A percentile compares a stretch with the other conserved stretches of the same genome.
These are phyloP conservation scores for Diaporthe nobilis DNA, from an alignment of 2,329 filamentous ascomycete genomes.

Conservation along the genomic window DNA sequence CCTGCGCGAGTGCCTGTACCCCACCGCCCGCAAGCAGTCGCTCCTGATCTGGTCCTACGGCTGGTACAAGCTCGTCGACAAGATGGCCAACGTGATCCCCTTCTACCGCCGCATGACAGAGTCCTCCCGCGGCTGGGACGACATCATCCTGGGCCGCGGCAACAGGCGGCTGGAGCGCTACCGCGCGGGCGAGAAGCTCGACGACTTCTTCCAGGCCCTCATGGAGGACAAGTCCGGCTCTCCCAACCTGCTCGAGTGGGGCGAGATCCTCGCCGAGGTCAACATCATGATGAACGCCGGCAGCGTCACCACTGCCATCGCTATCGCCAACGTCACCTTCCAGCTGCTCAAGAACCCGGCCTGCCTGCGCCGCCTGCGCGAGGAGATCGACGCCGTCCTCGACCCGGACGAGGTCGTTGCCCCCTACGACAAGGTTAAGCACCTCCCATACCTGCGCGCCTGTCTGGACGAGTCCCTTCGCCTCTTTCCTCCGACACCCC, in stretches of 20 bases:
- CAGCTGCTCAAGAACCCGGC: conserved; percentile 64
- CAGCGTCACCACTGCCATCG: conserved; percentile 62
- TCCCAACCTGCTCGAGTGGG: conserved; percentile 64
- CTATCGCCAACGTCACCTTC: conserved; percentile 62
- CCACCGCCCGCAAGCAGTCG: conserved; percentile 64
- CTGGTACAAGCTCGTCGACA: conserved; percentile 63
- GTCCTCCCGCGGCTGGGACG: conserved; percentile 59
- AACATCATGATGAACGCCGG: conserved; percentile 68
- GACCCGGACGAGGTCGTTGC: conserved; percentile 59
- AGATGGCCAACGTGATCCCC: conserved; percentile 62
- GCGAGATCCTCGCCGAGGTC: conserved; percentile 71
- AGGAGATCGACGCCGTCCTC: conserved; percentile 62
- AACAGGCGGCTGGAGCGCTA: conserved; percentile 60
- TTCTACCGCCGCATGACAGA: conserved; percentile 57
- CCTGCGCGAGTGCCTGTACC: conserved; percentile 66
- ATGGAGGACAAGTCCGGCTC: conserved; percentile 63
- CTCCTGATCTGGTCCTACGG: conserved; percentile 64
- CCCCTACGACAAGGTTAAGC: conserved; percentile 53
- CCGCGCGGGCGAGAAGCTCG: conserved; percentile 65
- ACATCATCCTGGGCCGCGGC: conserved; percentile 62
- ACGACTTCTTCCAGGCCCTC: conserved; percentile 71
- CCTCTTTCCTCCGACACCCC: conserved; percentile 53
- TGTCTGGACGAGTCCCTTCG: conserved; percentile 62
- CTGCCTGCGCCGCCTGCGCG: conserved; percentile 55
- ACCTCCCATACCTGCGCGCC: conserved; percentile 56